Evolutionary conservation across 192 early-diverging fungal species (phyloP).

Genomic region (Coemansia sp.): DNA sequence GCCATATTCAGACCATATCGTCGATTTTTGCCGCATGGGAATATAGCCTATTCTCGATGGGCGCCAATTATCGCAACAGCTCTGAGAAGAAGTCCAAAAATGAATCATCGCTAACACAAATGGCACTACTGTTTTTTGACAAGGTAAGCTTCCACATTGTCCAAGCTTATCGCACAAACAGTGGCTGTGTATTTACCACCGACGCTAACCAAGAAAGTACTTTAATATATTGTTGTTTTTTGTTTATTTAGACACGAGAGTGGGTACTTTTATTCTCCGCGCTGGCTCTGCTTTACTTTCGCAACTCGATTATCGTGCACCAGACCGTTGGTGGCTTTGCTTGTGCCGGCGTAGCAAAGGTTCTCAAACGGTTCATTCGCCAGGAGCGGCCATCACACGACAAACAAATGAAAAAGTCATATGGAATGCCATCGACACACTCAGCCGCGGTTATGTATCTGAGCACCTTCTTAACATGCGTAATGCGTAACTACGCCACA

Average conservation of each 20-base stretch:
- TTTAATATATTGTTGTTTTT: neutral
- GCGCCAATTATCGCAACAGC: slow-evolving; percentile 1
- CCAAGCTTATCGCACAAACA: neutral
- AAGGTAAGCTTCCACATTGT: slow-evolving; percentile 10
- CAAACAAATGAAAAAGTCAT: slow-evolving; percentile 13
- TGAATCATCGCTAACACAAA: neutral
- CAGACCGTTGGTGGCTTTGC: slow-evolving; percentile 17
- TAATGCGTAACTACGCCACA: neutral
- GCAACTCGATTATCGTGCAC: slow-evolving; percentile 22
- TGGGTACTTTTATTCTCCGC: slow-evolving; percentile 18
- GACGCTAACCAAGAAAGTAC: neutral
- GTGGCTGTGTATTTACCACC: neutral
- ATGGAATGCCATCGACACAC: slow-evolving; percentile 54
- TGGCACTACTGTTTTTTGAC: slow-evolving; percentile 21
- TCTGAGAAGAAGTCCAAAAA: neutral
- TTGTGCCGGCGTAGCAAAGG: slow-evolving; percentile 30
- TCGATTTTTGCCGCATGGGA: neutral
- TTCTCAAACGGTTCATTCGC: slow-evolving; percentile 34
- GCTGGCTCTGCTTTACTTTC: slow-evolving; percentile 34
- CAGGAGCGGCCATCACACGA: slow-evolving; percentile 29
- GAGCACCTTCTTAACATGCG: slow-evolving; percentile 14
- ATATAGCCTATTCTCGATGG: slow-evolving; percentile 2
- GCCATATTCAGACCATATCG: neutral
- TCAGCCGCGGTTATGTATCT: slow-evolving; percentile 38
- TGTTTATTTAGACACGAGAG: slow-evolving; percentile 35